Evolutionary conservation across 371 early-diverging fungal genomes (phyloP).

Genomic region (Dinochytrium kinnereticum): DNA sequence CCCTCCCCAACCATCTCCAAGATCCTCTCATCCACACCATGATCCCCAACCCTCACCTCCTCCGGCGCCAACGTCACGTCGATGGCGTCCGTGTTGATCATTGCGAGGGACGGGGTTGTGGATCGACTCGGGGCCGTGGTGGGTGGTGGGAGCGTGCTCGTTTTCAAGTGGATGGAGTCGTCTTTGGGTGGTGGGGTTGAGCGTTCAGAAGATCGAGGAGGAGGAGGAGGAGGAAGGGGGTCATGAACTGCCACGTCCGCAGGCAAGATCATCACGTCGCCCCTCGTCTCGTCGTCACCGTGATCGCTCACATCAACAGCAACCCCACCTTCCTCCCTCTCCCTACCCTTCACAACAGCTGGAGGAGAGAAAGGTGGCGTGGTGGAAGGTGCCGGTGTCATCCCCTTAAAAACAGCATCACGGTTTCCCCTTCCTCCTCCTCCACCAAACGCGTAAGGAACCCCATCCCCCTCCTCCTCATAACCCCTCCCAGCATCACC

Average conservation of each 20-base stretch:
- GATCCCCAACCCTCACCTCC: not conserved
- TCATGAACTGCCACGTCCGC: not conserved
- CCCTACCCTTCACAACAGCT: not conserved
- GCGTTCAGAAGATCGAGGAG: not conserved
- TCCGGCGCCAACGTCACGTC: not conserved
- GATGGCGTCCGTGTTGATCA: not conserved
- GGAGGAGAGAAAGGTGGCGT: slow-evolving; percentile 15
- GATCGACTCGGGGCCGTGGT: not conserved
- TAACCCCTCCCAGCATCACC: not conserved
- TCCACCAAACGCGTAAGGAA: not conserved
- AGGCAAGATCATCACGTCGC: not conserved
- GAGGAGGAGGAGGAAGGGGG: not conserved
- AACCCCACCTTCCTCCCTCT: not conserved
- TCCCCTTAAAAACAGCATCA: not conserved
- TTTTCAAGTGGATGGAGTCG: too few species aligned
- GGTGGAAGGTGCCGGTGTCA: slow-evolving; percentile 2
- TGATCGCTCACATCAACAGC: not conserved
- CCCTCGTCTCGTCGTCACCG: not conserved
- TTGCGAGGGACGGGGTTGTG: not conserved
- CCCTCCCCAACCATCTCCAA: not conserved
- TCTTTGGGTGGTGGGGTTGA: too few species aligned
- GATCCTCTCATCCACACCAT: not conserved
- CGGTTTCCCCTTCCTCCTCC: not conserved
- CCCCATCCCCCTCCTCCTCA: not conserved
- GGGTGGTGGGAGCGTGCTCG: not conserved